phyloP scores from a whole-genome alignment of 345 rosid species.

The Geranium rotundifolium region DNA sequence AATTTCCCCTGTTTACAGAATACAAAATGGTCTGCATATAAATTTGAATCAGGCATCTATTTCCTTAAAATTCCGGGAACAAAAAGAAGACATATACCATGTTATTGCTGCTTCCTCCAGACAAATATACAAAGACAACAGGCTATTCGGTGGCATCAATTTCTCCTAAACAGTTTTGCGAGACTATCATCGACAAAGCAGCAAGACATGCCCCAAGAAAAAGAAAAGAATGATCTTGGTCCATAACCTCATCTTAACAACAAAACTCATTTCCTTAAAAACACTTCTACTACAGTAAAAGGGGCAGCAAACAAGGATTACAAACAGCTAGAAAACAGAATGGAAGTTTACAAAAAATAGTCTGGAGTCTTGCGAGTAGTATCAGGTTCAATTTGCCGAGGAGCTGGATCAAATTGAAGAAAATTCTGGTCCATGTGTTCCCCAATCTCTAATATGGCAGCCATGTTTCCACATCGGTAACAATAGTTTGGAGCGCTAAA shows the following conservation, averaged over 20 bases:
- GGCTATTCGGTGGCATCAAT: too few relatives aligned
- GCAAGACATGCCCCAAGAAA: conserved; percentile 27
- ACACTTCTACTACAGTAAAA: conserved; percentile 40
- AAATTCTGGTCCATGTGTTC: conserved; percentile 95
- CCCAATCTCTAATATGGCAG: conserved; percentile 86
- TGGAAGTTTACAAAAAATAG: conserved; percentile 72
- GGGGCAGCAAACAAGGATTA: conserved; percentile 16
- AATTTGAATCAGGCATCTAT: too few relatives aligned
- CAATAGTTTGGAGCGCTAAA: conserved; percentile 94
- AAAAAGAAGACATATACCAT: too few relatives aligned
- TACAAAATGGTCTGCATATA: too few relatives aligned
- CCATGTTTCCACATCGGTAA: conserved; percentile 95
- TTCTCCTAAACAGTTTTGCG: conserved; percentile 15
- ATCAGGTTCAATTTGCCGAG: conserved; percentile 86
- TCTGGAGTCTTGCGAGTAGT: conserved; percentile 94
- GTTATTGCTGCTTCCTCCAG: too few relatives aligned
- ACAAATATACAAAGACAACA: conserved; percentile 18
- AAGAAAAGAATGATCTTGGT: conserved; percentile 27
- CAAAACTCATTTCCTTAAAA: conserved; percentile 25
- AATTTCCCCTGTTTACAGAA: too few relatives aligned
- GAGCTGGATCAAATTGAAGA: conserved; percentile 91
- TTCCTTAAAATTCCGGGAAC: too few relatives aligned
- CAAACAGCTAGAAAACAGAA: conserved; percentile 23
- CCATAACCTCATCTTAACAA: conserved; percentile 34
- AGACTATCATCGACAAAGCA: conserved; percentile 19